These are phyloP conservation scores for Mallotus repandus DNA, from an alignment of 441 rosid species.

Conservation along the genomic window DNA sequence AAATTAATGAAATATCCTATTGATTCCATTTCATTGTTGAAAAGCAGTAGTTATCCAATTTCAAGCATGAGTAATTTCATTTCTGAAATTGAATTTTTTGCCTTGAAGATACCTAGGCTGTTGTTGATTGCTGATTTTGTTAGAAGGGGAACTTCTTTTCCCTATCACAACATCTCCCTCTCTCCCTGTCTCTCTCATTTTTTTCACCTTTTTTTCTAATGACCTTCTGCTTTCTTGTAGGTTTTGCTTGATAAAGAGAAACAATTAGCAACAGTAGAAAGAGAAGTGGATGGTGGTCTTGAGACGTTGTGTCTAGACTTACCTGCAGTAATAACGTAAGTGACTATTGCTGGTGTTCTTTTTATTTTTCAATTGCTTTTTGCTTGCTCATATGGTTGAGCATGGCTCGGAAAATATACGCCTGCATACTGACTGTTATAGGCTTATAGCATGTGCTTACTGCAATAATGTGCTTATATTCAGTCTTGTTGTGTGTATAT, in stretches of 20 bases:
- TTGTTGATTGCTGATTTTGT: neutral
- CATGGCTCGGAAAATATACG: neutral
- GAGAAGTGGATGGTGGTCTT: constrained; percentile 97
- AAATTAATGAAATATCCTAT: no score
- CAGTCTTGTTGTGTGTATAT: neutral
- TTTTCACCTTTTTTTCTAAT: neutral
- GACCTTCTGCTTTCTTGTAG: constrained; percentile 46
- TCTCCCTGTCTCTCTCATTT: neutral
- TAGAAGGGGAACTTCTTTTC: neutral
- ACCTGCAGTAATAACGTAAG: constrained; percentile 89
- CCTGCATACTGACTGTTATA: neutral
- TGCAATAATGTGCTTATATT: neutral
- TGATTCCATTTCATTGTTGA: neutral
- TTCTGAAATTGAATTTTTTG: neutral
- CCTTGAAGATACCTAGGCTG: neutral
- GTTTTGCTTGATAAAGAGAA: constrained; percentile 78
- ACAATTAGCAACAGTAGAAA: constrained; percentile 65
- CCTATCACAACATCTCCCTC: neutral
- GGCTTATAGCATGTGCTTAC: neutral
- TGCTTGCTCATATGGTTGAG: neutral
- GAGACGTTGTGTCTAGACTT: constrained; percentile 73
- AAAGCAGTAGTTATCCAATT: neutral
- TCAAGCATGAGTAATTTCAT: neutral
- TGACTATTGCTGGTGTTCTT: constrained; percentile 5
- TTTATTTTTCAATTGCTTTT: constrained; percentile 3